Base-by-base conservation (phyloP, 202 grass and related monocot species). In the Zoysia matrella region DNA sequence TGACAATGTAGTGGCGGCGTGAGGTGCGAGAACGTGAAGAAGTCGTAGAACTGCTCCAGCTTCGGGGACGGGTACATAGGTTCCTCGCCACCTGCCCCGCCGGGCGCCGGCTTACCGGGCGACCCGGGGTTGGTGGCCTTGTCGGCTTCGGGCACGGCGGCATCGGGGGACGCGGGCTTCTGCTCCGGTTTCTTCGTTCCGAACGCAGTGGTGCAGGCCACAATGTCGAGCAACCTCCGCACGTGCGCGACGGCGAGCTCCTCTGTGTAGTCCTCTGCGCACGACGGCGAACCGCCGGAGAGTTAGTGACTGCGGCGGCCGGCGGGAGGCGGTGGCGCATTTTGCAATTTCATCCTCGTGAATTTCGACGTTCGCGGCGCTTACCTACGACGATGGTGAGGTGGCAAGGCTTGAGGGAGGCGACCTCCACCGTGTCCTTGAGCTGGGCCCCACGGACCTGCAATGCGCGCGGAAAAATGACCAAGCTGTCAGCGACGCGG, bases 21-120 rank as follows among this genome's bases (percentile, higher is more conserved):
- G 63, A 95, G 92, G 80, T 98, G 68, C 6, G 95, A 93, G 82
- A 98, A 93, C 15, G 95, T 95, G 85, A 98, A 93, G 88, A 98
- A 98, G 15, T 98, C 95, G 77, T 98, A 98, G 82, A 93, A 98
- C 69, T 98, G 82, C 44, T 80, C 87, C 39, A 98, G 92, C 76
- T 98, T 95, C 22, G 95, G 92, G 15, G 95, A 88, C 75, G 95
- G 95, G 82, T 98, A 98, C 87, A 98, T 84, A 3, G 85, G 92
- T 82, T 95, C 95, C 47, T 98, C 95, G 36, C 92, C 88, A 40
- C 81, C 82, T 7, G 80, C 78, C 16, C 65, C 71, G 41, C 50
- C 46, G 54, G 78, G 64, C 47, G 60, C 60, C 12, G 40, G 49
- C 42, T 75, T 67, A 48, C 52, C 79, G 11, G 90, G 78, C 50